Conservation (phyloP, 1,139 yeast species). For the Candida tropicalis region DNA sequence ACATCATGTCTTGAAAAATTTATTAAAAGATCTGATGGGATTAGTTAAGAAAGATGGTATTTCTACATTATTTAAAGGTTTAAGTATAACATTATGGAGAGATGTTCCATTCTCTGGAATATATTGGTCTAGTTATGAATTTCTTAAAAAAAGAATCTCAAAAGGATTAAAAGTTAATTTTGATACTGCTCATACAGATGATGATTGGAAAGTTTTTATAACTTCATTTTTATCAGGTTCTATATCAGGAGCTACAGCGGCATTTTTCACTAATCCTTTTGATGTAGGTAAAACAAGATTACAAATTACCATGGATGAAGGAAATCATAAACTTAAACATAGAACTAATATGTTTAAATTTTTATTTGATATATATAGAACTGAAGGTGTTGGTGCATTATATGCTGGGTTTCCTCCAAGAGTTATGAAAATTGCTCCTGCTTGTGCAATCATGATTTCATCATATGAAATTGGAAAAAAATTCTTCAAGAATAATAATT, state of each 20-base stretch:
- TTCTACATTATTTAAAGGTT: constrained; percentile 74
- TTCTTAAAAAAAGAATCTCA: constrained; percentile 31
- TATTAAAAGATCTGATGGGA: constrained; percentile 56
- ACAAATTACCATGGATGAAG: constrained; percentile 56
- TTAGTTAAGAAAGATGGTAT: constrained; percentile 64
- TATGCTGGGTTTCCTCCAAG: constrained; percentile 88
- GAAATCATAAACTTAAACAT: constrained; percentile 17
- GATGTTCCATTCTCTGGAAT: constrained; percentile 97
- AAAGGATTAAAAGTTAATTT: constrained; percentile 28
- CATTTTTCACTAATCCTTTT: constrained; percentile 87
- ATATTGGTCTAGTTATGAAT: constrained; percentile 88
- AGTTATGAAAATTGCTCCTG: constrained; percentile 88
- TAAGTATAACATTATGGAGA: constrained; percentile 88
- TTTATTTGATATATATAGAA: constrained; percentile 59
- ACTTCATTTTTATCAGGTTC: constrained; percentile 87
- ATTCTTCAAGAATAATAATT: constrained; percentile 42
- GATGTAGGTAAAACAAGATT: constrained; percentile 96
- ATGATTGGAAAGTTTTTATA: constrained; percentile 59
- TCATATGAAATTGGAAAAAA: constrained; percentile 89
- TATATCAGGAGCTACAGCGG: constrained; percentile 82
- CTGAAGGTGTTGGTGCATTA: constrained; percentile 77
- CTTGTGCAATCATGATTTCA: constrained; percentile 98
- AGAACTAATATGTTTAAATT: constrained; percentile 63
- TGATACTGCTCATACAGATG: constrained; percentile 17
- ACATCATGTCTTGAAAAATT: constrained; percentile 45